Evolutionary conservation across 2,329 filamentous ascomycete genomes (phyloP), one percentile per base, ranked within the genome.

Genomic region (Botrytis paeoniae): DNA sequence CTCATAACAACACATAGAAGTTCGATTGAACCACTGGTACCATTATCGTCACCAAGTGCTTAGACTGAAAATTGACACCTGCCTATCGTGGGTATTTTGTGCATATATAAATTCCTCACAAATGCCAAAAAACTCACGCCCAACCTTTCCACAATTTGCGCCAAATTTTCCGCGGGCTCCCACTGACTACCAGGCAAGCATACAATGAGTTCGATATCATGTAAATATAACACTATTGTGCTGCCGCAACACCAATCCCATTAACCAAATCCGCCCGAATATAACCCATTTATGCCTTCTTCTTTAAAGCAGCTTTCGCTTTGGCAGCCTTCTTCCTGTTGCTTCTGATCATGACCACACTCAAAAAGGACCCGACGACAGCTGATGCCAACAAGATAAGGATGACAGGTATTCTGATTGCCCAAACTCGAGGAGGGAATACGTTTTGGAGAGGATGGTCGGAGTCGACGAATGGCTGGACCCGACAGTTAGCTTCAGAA

Each of bases 351-450:
- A 99, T 99, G 81, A 99, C 95, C 81, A 97, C 91, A 80, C 93
- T 92, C 78, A 99, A 88, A 87, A 99, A 99, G 74, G 94, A 97
- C 76, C 96, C 96, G 75, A 99, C 95, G 74, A 99, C 94, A 74
- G 96, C 94, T 74, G 92, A 95, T 76, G 92, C 95, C 77, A 99
- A 87, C 64, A 99, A 90, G 76, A 98, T 92, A 78, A 99, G 91
- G 82, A 99, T 97, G 79, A 99, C 95, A 78, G 96, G 96, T 81
- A 99, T 96, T 83, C 96, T 95, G 82, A 99, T 97, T 75, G 96
- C 96, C 96, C 96, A 99, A 82, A 97, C 95, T 82, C 96, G 95
- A 64, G 95, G 95, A 75, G 94, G 96, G 86, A 99, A 99, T 85
- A 98, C 88, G 82, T 92, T 92, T 82, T 99, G 96, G 74, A 98